A percentile compares a stretch with the other conserved stretches of the same genome.
Evolutionary conservation across 768 basidiomycete genomes (phyloP).

Genomic region (Kondoa subrosea): DNA sequence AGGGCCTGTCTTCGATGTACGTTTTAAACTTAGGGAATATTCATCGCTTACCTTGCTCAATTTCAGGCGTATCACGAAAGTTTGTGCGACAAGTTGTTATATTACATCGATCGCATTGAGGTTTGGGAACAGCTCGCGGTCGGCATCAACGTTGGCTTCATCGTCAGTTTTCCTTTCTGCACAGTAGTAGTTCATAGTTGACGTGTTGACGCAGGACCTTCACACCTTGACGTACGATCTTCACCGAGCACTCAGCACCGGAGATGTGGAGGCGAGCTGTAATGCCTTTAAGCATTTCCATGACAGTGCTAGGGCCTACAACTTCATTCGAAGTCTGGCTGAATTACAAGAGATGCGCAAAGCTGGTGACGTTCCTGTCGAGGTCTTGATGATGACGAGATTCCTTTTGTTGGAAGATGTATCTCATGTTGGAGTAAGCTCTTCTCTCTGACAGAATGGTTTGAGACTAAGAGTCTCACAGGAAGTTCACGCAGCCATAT

Average conservation of each 20-base stretch:
- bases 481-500: too few species aligned
- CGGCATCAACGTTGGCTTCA: too few species aligned
- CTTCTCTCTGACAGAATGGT: too few species aligned
- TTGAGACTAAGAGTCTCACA: too few species aligned
- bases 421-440: too few species aligned
- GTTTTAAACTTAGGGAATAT: background rate
- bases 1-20: background rate
- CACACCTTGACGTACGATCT: background rate
- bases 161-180: too few species aligned
- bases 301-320: background rate
- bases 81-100: background rate
- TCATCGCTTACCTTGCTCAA: background rate
- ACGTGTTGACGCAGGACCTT: background rate
- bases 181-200: too few species aligned
- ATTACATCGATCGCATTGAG: too few species aligned
- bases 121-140: too few species aligned
- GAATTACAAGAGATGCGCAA: background rate
- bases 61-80: background rate
- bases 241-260: background rate
- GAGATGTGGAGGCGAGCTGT: background rate
- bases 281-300: background rate
- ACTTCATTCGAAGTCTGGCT: background rate
- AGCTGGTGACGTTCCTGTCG: background rate
- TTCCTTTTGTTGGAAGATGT: too few species aligned
- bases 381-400: background rate